Percentiles rank a stretch among this genome's conserved stretches.
Evolutionary conservation across 768 basidiomycete species (phyloP).

Genomic region (Lactarius akahatsu): DNA sequence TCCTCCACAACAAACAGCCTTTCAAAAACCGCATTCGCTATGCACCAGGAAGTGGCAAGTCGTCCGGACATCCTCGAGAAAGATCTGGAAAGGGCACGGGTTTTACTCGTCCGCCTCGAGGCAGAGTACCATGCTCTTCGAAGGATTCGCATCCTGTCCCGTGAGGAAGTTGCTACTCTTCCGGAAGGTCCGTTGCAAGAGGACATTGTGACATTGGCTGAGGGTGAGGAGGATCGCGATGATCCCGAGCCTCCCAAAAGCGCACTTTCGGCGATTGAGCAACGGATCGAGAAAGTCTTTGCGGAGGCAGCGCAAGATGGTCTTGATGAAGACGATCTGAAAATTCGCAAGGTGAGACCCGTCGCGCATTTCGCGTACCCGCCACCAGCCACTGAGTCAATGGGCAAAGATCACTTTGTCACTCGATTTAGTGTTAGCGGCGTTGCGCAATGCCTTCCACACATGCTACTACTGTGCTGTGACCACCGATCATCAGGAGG

Average conservation of each 20-base stretch:
- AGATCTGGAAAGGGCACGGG: slow-evolving; percentile 75
- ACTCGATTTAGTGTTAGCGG: slow-evolving; percentile 91
- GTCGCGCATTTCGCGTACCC: slow-evolving; percentile 21
- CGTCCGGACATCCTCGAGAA: slow-evolving; percentile 76
- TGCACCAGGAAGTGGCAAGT: slow-evolving; percentile 79
- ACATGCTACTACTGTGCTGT: slow-evolving; percentile 98
- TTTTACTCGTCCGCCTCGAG: slow-evolving; percentile 73
- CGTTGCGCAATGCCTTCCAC: slow-evolving; percentile 88
- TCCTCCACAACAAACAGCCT: slow-evolving; percentile 75
- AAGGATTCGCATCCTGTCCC: slow-evolving; percentile 37
- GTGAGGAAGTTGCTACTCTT: slow-evolving; percentile 26
- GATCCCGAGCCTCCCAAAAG: slow-evolving; percentile 59
- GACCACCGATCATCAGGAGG: slow-evolving; percentile 89
- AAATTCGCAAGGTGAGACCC: slow-evolving; percentile 65
- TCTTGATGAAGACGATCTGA: slow-evolving; percentile 63
- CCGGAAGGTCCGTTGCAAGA: slow-evolving; percentile 29
- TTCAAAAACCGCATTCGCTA: slow-evolving; percentile 76
- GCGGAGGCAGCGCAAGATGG: slow-evolving; percentile 63
- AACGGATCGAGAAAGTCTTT: slow-evolving; percentile 75
- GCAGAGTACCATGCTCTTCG: slow-evolving; percentile 60
- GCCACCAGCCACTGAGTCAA: slow-evolving; percentile 26
- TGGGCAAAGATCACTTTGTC: slow-evolving; percentile 64
- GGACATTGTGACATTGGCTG: slow-evolving; percentile 28
- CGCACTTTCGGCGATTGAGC: slow-evolving; percentile 79
- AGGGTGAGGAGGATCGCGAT: slow-evolving; percentile 39